These are phyloP conservation scores for Saccharum hybrid DNA, from an alignment of 202 grass and related monocot species.

Conservation along the genomic window DNA sequence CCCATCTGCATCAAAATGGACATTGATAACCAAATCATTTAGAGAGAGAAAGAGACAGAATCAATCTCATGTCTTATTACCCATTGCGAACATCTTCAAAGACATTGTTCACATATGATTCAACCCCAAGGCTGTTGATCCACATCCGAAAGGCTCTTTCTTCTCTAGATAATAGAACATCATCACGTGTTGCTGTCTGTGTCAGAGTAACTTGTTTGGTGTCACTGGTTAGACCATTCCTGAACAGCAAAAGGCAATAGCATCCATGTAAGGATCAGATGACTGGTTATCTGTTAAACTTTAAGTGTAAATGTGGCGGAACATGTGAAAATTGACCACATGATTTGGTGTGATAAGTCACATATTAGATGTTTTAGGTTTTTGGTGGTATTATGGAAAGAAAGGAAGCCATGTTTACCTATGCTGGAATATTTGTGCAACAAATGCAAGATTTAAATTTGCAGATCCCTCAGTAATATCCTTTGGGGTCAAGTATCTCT, in stretches of 20 bases:
- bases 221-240: slow-evolving; percentile 93
- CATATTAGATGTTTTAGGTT: not conserved
- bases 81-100: slow-evolving; percentile 97
- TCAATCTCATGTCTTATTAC: slow-evolving; percentile 52
- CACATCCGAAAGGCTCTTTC: slow-evolving; percentile 97
- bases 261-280: slow-evolving; percentile 25
- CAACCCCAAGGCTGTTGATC: slow-evolving; percentile 97
- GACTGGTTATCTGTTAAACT: not conserved
- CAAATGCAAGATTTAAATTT: slow-evolving; percentile 99
- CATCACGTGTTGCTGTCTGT: slow-evolving; percentile 70
- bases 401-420: slow-evolving; percentile 58
- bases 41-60: slow-evolving; percentile 31
- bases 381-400: not conserved
- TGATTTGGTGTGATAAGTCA: not conserved
- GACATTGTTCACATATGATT: slow-evolving; percentile 92
- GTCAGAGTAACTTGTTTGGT: slow-evolving; percentile 68
- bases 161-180: slow-evolving; percentile 93
- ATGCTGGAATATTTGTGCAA: slow-evolving; percentile 98
- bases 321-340: not conserved
- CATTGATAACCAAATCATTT: slow-evolving; percentile 15
- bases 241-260: slow-evolving; percentile 40
- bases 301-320: not conserved
- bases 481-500: slow-evolving; percentile 91
- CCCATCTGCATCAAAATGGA: slow-evolving; percentile 72
- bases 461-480: slow-evolving; percentile 97